Evolutionary conservation across 257 asterid species (phyloP), one percentile per base, ranked within the genome.

Genomic region (Solanum sejunctum): DNA sequence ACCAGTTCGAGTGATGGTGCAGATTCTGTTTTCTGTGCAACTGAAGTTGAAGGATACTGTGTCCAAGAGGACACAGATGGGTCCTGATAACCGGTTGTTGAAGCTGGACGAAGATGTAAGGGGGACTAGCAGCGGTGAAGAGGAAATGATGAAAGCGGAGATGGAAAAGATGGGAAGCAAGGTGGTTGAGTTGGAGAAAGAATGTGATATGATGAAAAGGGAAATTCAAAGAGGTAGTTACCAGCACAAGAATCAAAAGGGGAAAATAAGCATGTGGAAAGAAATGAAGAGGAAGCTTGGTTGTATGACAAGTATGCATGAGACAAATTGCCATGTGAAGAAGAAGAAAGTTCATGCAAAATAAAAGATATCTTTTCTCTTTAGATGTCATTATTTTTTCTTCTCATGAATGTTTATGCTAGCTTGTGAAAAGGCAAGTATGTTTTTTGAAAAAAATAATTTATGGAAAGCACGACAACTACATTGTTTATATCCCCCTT

Each of bases 241-340:
- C 66, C 41, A 23, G 23, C 45, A 26, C 45, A 83, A 51, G 23
- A 13, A 6, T 20, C 49, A 69, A 43, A 86, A 21, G 72, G 83
- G 81, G 88, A 93, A 92, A 80, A 10, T 23, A 49, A 92, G 93
- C 49, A 32, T 93, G 89, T 96, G 99, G 99, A 92, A 87, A 43
- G 93, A 93, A 86, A 87, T 95, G 98, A 95, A 93, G 94, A 93
- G 99, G 91, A 97, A 93, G 77, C 85, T 97, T 12, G 96, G 97
- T 52, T 96, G 99, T 64, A 84, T 56, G 18, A 87, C 92, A 5
- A 88, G 80, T 64, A 81, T 72, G 43, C 87, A 88, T 86, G 95
- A 93, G 6, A 83, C 89, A 26, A 85, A 92, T 71, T 95, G 98
- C 66, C 96, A 91, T 80, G 91, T 90, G 3, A 93, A 91, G 92